Conservation (phyloP, 164 flowering plant genomes). For the Umbilicus rupestris region DNA sequence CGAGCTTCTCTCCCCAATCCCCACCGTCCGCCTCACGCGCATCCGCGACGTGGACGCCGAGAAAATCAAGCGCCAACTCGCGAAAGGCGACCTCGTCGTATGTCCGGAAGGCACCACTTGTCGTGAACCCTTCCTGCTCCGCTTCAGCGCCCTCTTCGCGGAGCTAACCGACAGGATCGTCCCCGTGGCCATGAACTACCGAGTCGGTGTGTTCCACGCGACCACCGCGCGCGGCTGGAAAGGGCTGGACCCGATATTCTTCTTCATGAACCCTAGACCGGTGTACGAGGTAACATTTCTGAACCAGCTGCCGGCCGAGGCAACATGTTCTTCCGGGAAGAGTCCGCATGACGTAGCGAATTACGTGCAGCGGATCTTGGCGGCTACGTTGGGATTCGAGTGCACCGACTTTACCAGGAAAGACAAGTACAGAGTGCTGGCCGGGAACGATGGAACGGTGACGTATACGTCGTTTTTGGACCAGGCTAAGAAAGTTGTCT, state of each 20-base stretch:
- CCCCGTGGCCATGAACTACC: constrained; percentile 90
- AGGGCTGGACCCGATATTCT: constrained; percentile 76
- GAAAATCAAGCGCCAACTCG: constrained; percentile 43
- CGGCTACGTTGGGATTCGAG: constrained; percentile 82
- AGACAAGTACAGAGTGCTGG: constrained; percentile 83
- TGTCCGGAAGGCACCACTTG: constrained; percentile 99
- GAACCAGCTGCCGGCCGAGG: constrained; percentile 79
- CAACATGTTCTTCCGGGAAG: constrained; percentile 81
- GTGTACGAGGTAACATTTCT: constrained; percentile 84
- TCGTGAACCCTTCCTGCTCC: constrained; percentile 73
- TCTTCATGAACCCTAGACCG: constrained; percentile 95
- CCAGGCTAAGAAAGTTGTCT: constrained; percentile 30
- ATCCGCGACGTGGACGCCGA: constrained; percentile 66
- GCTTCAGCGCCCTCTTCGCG: constrained; percentile 89
- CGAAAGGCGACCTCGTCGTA: constrained; percentile 68
- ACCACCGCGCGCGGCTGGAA: constrained; percentile 96
- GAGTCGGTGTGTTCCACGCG: constrained; percentile 88
- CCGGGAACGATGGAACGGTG: constrained; percentile 88
- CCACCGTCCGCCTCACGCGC: constrained; percentile 71
- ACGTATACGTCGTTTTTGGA: constrained; percentile 28
- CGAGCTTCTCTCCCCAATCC: constrained; percentile 87
- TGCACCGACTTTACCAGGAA: constrained; percentile 86
- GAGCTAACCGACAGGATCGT: constrained; percentile 85
- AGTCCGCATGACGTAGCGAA: constrained; percentile 90
- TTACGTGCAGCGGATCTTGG: constrained; percentile 79